Percentiles rank a stretch among this genome's conserved stretches.
phyloP scores from a whole-genome alignment of 2,329 filamentous ascomycete genomes.

The Hypocrella siamensis region DNA sequence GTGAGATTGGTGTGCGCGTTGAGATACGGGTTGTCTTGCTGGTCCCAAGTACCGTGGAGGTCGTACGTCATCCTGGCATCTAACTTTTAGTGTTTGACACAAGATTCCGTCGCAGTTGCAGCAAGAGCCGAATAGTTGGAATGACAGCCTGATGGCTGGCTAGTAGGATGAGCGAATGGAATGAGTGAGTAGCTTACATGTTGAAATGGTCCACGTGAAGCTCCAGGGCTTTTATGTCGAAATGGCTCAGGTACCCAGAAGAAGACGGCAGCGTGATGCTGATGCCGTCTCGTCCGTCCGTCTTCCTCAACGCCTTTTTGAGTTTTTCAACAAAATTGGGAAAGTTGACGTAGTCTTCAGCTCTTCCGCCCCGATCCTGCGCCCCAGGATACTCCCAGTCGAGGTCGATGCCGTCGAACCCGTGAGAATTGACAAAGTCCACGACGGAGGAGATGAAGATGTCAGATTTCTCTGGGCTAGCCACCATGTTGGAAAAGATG shows the following conservation, averaged over 20 bases:
- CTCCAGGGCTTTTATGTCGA: slow-evolving; percentile 10
- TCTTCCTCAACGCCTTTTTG: slow-evolving; percentile 7
- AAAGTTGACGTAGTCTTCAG: slow-evolving; percentile 19
- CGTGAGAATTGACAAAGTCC: slow-evolving; percentile 5
- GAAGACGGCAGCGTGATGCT: slow-evolving; percentile 6
- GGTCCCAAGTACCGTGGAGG: slow-evolving; percentile 23
- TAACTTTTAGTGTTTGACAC: too few relatives aligned
- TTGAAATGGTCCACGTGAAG: not conserved
- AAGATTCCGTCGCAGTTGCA: too few relatives aligned
- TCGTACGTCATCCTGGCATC: slow-evolving; percentile 23
- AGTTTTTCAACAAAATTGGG: slow-evolving; percentile 10
- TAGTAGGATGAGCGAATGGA: not conserved
- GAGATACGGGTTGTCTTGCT: slow-evolving; percentile 8
- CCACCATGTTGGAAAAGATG: slow-evolving; percentile 8
- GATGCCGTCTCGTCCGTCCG: not conserved
- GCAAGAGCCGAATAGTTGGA: too few relatives aligned
- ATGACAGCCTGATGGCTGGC: too few relatives aligned
- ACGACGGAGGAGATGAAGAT: not conserved
- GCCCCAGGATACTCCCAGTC: slow-evolving; percentile 16
- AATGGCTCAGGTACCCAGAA: slow-evolving; percentile 14
- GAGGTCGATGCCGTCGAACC: slow-evolving; percentile 11
- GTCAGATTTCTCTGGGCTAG: not conserved
- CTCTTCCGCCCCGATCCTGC: slow-evolving; percentile 18
- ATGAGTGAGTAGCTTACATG: too few relatives aligned
- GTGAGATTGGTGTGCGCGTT: slow-evolving; percentile 29